Conservation (phyloP, 805 yeast species). For the Candida sanyiensis region DNA sequence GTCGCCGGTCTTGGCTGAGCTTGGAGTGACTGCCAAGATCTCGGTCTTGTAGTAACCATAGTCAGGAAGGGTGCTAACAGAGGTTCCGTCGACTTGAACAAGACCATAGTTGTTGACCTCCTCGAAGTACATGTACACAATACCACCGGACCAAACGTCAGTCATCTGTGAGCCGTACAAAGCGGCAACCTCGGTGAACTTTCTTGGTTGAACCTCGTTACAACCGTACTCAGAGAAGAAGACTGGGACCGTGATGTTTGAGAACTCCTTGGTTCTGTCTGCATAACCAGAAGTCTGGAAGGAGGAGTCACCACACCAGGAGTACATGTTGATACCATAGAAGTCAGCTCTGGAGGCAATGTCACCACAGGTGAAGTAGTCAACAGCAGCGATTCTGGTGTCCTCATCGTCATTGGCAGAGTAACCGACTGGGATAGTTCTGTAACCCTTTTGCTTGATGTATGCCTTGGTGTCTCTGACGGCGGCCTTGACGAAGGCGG, state of each 20-base stretch:
- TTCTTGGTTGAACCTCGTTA: conserved; percentile 63
- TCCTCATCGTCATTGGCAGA: conserved; percentile 70
- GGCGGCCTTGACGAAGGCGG: conserved; percentile 81
- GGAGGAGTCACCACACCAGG: conserved; percentile 73
- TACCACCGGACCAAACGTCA: conserved; percentile 86
- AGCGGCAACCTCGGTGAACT: conserved; percentile 64
- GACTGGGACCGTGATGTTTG: conserved; percentile 61
- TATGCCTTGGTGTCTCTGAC: conserved; percentile 70
- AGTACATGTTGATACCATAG: conserved; percentile 86
- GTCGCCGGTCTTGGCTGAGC: conserved; percentile 36
- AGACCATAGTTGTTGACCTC: conserved; percentile 74
- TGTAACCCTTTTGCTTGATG: conserved; percentile 54
- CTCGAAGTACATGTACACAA: conserved; percentile 79
- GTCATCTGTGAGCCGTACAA: conserved; percentile 66
- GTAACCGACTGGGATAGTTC: conserved; percentile 75
- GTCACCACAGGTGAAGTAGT: conserved; percentile 73
- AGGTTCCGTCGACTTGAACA: conserved; percentile 42
- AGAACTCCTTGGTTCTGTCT: conserved; percentile 57
- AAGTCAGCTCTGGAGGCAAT: conserved; percentile 63
- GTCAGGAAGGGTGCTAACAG: conserved; percentile 58
- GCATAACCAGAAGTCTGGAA: conserved; percentile 59
- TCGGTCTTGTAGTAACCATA: conserved; percentile 57
- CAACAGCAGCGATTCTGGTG: conserved; percentile 64
- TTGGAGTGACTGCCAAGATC: conserved; percentile 50
- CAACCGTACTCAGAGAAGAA: conserved; percentile 86